A percentile compares a stretch with the other conserved stretches of the same genome.
Evolutionary conservation across 2,329 filamentous ascomycete species (phyloP).

Genomic region (Pyricularia sp.): DNA sequence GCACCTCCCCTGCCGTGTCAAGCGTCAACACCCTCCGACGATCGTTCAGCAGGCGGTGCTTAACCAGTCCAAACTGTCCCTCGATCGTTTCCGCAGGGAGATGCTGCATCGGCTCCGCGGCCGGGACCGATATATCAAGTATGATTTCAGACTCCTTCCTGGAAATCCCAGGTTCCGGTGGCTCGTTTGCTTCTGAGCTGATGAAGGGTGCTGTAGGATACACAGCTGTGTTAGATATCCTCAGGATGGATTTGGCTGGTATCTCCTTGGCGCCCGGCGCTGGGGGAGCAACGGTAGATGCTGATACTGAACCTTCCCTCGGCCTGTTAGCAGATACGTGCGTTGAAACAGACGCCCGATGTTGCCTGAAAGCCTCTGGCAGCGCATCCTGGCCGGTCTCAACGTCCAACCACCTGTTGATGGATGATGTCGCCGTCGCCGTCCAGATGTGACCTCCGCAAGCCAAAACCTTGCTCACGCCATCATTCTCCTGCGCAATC

Average conservation of each 20-base stretch:
- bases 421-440: conserved; percentile 79
- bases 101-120: conserved; percentile 55
- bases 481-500: conserved; percentile 86
- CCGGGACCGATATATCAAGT: conserved; percentile 34
- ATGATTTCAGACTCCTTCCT: conserved; percentile 51
- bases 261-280: conserved; percentile 51
- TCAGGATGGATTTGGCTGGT: conserved; percentile 66
- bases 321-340: conserved; percentile 27
- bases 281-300: conserved; percentile 23
- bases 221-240: conserved; percentile 73
- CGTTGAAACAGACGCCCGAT: conserved; percentile 33
- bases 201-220: conserved; percentile 46
- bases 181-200: conserved; percentile 40
- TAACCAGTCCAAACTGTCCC: conserved; percentile 90
- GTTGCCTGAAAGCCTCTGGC: conserved; percentile 42
- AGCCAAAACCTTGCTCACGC: conserved; percentile 58
- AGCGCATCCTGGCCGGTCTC: conserved; percentile 66
- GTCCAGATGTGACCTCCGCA: conserved; percentile 80
- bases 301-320: conserved; percentile 11
- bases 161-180: conserved; percentile 24
- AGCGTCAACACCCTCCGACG: conserved; percentile 80
- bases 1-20: conserved; percentile 89
- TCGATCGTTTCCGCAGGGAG: conserved; percentile 76
- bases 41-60: conserved; percentile 87
- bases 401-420: conserved; percentile 84